Evolutionary conservation across 2,329 filamentous ascomycete species (phyloP), one percentile per base, ranked within the genome.

Genomic region (Rhinocladiella similis): DNA sequence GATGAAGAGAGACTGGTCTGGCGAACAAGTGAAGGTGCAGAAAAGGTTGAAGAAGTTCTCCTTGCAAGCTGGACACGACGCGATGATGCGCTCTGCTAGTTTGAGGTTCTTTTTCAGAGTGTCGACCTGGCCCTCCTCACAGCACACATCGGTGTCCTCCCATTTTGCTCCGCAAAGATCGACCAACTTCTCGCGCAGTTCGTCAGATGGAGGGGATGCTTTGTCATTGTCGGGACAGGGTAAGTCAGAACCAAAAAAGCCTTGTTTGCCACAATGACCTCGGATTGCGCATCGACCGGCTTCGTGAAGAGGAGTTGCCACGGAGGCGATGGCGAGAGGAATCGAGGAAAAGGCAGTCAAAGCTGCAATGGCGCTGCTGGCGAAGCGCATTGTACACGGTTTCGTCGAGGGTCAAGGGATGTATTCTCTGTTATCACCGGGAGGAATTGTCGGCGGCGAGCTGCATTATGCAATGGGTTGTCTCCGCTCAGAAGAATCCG

Each of bases 1-100:
- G 70, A 99, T 80, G 69, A 99, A 99, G 0, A 96, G 79, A 0
- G 91, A 97, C 72, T 99, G 94, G 68, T 99, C 89, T 5, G 95
- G 93, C 3, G 94, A 99, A 77, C 95, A 99, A 2, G 92, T 97
- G 69, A 99, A 97, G 3, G 91, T 95, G 77, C 94, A 99, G 73
- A 99, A 99, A 43, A 95, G 80, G 76, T 99, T 96, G 80, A 90
- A 97, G 79, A 99, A 99, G 78, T 99, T 99, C 67, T 92, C 88
- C 74, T 94, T 96, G 82, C 94, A 99, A 29, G 95, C 94, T 1
- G 94, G 94, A 71, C 94, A 99, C 9, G 91, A 91, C 22, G 91
- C 87, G 70, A 99, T 91, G 69, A 99, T 88, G 57, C 88, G 86
- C 66, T 92, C 91, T 1, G 91, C 93, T 19, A 90, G 90, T 64